These are phyloP conservation scores for Aegilops longissima DNA, from an alignment of 176 grass and related monocot species.

Conservation along the genomic window DNA sequence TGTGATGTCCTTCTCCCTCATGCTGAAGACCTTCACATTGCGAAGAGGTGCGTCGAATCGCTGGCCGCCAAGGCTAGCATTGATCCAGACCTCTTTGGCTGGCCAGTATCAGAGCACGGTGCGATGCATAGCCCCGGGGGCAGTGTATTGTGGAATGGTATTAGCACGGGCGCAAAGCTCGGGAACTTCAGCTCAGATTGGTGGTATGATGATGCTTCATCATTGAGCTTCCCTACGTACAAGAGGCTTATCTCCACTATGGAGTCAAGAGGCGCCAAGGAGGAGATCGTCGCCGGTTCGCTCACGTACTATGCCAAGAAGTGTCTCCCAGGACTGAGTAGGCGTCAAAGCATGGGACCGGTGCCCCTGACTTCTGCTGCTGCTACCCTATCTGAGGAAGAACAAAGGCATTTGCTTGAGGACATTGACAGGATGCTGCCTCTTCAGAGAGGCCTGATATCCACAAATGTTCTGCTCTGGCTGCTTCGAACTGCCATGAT, in stretches of 20 bases:
- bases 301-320: constrained; percentile 36
- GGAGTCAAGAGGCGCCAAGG: constrained; percentile 12
- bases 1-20: constrained; percentile 34
- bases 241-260: constrained; percentile 34
- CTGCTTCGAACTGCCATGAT: constrained; percentile 43
- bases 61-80: constrained; percentile 37
- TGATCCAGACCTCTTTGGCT: constrained; percentile 31
- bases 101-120: constrained; percentile 27
- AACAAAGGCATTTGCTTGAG: constrained; percentile 43
- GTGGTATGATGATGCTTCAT: constrained; percentile 48
- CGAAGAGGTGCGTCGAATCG: constrained; percentile 34
- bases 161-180: constrained; percentile 26
- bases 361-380: not conserved
- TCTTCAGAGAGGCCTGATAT: constrained; percentile 15
- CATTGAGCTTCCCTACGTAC: constrained; percentile 32
- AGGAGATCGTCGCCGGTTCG: constrained; percentile 18
- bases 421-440: constrained; percentile 45
- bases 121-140: constrained; percentile 34
- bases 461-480: constrained; percentile 40
- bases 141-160: constrained; percentile 39
- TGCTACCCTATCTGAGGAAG: constrained; percentile 21
- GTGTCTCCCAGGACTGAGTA: constrained; percentile 29
- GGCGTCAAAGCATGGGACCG: constrained; percentile 25
- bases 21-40: constrained; percentile 38
- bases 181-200: constrained; percentile 30